phyloP scores from a whole-genome alignment of 441 rosid species.

The Pelargonium citronellum region DNA sequence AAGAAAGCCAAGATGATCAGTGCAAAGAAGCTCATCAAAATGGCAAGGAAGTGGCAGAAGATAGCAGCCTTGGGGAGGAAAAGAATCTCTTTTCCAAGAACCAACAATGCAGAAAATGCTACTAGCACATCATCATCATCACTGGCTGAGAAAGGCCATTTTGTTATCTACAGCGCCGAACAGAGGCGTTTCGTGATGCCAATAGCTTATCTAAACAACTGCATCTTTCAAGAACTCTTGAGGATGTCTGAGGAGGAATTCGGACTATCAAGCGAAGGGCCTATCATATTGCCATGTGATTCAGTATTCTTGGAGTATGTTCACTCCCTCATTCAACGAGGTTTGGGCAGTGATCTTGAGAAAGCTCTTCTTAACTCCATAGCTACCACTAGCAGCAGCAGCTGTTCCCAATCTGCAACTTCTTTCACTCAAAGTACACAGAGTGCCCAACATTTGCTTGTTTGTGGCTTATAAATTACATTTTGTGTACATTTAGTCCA shows the following conservation, averaged over 20 bases:
- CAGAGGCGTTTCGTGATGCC: constrained; percentile 25
- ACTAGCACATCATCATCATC: constrained; percentile 10
- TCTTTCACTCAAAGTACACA: not conserved
- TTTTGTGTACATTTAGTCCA: too few relatives aligned
- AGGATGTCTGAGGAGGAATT: constrained; percentile 7
- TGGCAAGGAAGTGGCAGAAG: constrained; percentile 36
- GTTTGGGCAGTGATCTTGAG: constrained; percentile 8
- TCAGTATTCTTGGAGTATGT: constrained; percentile 11
- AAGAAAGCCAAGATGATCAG: constrained; percentile 27
- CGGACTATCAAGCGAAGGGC: constrained; percentile 15
- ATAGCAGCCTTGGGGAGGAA: too few relatives aligned
- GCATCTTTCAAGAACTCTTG: not conserved
- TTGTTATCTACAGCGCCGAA: not conserved
- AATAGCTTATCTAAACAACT: constrained; percentile 20
- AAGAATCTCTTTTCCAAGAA: not conserved
- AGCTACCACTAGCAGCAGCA: not conserved
- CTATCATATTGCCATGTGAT: constrained; percentile 12
- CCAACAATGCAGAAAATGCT: not conserved
- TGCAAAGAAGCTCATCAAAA: constrained; percentile 29
- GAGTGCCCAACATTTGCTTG: not conserved
- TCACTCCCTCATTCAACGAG: not conserved
- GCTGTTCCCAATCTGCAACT: not conserved
- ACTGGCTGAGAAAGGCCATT: not conserved
- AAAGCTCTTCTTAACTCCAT: not conserved
- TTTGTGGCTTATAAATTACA: too few relatives aligned